Evolutionary conservation across 176 grass and related monocot species (phyloP), one percentile per base, ranked within the genome.

Genomic region (Paspalum vaginatum): DNA sequence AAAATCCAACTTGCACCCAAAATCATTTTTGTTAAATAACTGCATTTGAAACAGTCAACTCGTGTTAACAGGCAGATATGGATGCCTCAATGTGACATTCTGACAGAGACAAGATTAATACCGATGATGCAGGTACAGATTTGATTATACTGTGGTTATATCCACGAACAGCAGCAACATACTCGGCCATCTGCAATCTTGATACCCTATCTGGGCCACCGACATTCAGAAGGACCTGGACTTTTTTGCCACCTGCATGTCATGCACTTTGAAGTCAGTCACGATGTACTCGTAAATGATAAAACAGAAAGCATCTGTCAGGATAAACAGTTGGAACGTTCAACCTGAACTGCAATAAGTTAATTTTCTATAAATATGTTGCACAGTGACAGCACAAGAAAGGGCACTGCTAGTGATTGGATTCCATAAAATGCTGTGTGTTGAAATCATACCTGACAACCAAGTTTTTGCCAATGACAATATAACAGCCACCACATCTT

Each of bases 161-260:
- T 89, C 95, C 89, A 83, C 84, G 91, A 82, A 90, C 52, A 64
- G 72, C 51, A 79, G 92, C 90, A 89, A 98, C 88, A 58, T 88
- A 76, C 76, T 98, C 88, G 27, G 92, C 95, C 95, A 98, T 98
- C 87, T 98, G 80, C 62, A 98, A 65, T 77, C 95, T 98, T 68
- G 95, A 98, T 40, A 93, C 85, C 78, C 92, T 93, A 87, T 98
- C 84, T 50, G 88, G 84, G 68, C 95, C 92, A 59, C 90, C 95
- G 2, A 87, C 85, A 87, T 98, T 98, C 57, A 98, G 58, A 48
- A 98, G 44, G 62, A 91, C 56, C 68, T 91, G 85, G 77, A 91
- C 58, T 38, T 73, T 86, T 48, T 93, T 91, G 40, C 75, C 81
- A 83, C 79, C 92, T 94, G 85, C 72, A 79, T 15, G 2, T 32